Evolutionary conservation across 768 basidiomycete genomes (phyloP).

Genomic region (Podaxis pistillaris): DNA sequence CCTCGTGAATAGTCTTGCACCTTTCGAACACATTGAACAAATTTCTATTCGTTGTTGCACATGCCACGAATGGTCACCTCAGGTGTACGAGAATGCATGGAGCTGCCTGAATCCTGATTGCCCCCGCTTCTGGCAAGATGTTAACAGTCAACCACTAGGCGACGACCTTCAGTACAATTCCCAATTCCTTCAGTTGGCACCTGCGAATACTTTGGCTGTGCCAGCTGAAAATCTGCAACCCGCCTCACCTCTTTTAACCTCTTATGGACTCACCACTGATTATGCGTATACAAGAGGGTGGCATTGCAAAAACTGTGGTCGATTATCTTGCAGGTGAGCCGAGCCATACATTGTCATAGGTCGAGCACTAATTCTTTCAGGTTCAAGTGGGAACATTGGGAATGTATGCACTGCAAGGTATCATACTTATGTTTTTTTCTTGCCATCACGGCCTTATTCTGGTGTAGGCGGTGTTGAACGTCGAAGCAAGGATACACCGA

Average conservation of each 20-base stretch:
- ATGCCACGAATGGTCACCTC: slow-evolving; percentile 46
- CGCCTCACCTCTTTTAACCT: neutral
- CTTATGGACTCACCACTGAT: slow-evolving; percentile 43
- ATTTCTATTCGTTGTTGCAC: slow-evolving; percentile 30
- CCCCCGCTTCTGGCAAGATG: slow-evolving; percentile 48
- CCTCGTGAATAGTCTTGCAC: neutral
- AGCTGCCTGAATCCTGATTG: slow-evolving; percentile 65
- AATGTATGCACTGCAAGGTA: slow-evolving; percentile 65
- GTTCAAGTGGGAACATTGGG: slow-evolving; percentile 73
- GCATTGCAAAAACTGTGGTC: slow-evolving; percentile 68
- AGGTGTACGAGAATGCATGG: slow-evolving; percentile 56
- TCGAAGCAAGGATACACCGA: slow-evolving; percentile 26
- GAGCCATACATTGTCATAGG: neutral
- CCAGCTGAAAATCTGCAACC: slow-evolving; percentile 8
- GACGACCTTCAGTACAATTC: slow-evolving; percentile 44
- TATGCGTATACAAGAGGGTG: slow-evolving; percentile 63
- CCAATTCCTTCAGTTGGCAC: slow-evolving; percentile 39
- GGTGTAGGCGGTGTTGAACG: slow-evolving; percentile 19
- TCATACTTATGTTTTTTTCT: neutral
- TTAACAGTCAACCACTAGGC: slow-evolving; percentile 26
- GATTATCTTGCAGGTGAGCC: slow-evolving; percentile 66
- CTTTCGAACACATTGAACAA: slow-evolving; percentile 6
- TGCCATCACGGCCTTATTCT: neutral
- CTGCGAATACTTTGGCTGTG: slow-evolving; percentile 22
- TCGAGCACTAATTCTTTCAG: slow-evolving; percentile 30